Evolutionary conservation across 2,329 filamentous ascomycete genomes (phyloP), one percentile per base, ranked within the genome.

Genomic region (Cordyceps farinosa): DNA sequence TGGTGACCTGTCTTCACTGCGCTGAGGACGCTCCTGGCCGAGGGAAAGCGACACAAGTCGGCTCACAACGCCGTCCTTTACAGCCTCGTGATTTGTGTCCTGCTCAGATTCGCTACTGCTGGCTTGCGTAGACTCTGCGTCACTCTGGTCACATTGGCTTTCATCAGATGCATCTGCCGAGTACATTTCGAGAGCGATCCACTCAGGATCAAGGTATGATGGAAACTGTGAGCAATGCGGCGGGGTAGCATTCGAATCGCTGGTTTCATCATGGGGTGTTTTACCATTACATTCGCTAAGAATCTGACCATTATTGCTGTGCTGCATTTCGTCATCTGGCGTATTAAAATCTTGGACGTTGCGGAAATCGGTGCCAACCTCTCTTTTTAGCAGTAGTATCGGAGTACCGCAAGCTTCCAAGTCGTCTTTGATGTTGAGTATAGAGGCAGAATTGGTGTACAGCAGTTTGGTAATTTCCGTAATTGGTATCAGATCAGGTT

Each of bases 171-270:
- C 13, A 34, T 62, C 44, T 34, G 34, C 52, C 8, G 52, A 13
- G 71, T 89, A 95, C 1, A 97, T 90, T 72, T 97, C 92, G 17
- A 97, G 86, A 0, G 93, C 93, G 67, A 97, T 85, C 93, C 93
- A 97, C 74, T 96, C 93, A 0, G 90, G 87, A 68, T 97, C 93
- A 0, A 97, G 79, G 65, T 56, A 62, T 27, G 60, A 56, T 7
- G 60, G 52, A 13, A 56, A 44, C 3, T 42, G 51, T 13, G 52
- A 51, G 3, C 6, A 79, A 22, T 36, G 84, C 79, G 17, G 5
- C 10, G 32, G 15, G 6, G 3, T 1, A 10, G 8, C 8, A 11
- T 3, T 10, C 13, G 34, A 15, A 3, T n/a, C 34, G 34, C 13
- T 10, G n/a, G 6, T 29, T 40, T 13, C 32, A 30, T 1, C 9